phyloP scores from a whole-genome alignment of 2,329 filamentous ascomycete genomes.

The Fusarium avenaceum region DNA sequence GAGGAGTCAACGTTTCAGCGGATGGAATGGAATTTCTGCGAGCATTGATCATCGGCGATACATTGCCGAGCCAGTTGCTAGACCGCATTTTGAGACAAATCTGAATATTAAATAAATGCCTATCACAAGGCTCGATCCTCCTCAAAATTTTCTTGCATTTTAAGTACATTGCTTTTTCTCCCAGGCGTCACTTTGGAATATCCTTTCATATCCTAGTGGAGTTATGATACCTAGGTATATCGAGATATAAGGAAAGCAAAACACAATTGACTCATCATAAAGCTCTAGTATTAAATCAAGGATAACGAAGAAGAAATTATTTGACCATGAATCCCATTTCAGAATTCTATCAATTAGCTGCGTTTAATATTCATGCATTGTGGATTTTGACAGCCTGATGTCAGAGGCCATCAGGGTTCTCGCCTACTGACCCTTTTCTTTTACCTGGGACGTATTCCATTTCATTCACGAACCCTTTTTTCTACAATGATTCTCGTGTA shows the following conservation, averaged over 20 bases:
- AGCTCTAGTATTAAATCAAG: not conserved
- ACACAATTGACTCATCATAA: too few species aligned
- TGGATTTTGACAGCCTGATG: not conserved
- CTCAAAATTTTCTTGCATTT: too few species aligned
- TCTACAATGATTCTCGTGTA: not conserved
- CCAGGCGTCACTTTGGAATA: too few species aligned
- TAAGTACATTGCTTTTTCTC: too few species aligned
- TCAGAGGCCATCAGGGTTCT: constrained; percentile 11
- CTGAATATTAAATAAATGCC: too few species aligned
- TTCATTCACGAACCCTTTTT: not conserved
- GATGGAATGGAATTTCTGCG: constrained; percentile 3
- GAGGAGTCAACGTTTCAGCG: not conserved
- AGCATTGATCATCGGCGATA: not conserved
- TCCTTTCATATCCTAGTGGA: too few species aligned
- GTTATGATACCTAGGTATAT: too few species aligned
- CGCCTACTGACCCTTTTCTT: constrained; percentile 22
- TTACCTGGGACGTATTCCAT: not conserved
- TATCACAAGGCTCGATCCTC: too few species aligned
- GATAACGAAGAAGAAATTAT: not conserved
- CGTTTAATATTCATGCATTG: not conserved
- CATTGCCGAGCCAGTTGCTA: too few species aligned
- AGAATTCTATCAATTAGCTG: not conserved
- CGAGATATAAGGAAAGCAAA: too few species aligned
- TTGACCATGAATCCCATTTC: not conserved
- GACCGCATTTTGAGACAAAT: too few species aligned